Conservation (phyloP, 805 yeast species). For the Starmera amethionina region DNA sequence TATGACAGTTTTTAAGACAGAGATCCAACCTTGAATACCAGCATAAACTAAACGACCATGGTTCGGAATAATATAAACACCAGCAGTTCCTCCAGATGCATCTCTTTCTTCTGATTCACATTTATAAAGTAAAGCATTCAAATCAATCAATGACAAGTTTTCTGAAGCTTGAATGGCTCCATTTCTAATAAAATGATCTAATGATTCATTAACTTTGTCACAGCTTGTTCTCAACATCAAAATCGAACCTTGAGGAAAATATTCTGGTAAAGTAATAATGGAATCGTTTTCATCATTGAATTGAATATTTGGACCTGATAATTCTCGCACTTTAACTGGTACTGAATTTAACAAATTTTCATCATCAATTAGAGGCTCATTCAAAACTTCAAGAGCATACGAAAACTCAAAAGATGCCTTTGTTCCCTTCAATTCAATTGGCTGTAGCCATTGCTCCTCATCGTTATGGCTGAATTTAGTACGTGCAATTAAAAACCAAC, state of each 20-base stretch:
- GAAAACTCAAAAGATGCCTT: conserved; percentile 47
- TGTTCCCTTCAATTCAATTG: conserved; percentile 52
- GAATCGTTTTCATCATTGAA: conserved; percentile 29
- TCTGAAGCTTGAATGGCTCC: conserved; percentile 73
- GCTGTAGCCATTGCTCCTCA: conserved; percentile 44
- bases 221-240: conserved; percentile 70
- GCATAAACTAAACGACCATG: conserved; percentile 73
- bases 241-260: conserved; percentile 86
- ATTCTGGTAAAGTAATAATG: conserved; percentile 44
- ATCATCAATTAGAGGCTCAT: conserved; percentile 29
- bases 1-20: conserved; percentile 54
- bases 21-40: conserved; percentile 89
- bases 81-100: conserved; percentile 58
- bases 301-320: conserved; percentile 40
- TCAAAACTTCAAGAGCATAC: conserved; percentile 43
- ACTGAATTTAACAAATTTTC: conserved; percentile 46
- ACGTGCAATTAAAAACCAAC: conserved; percentile 83
- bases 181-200: conserved; percentile 57
- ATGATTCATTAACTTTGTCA: conserved; percentile 49
- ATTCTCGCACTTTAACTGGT: conserved; percentile 48
- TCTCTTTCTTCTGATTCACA: conserved; percentile 88
- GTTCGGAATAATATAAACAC: conserved; percentile 66
- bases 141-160: conserved; percentile 51
- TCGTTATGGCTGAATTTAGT: conserved; percentile 47
- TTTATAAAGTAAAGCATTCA: conserved; percentile 65